A percentile compares a stretch with the other conserved stretches of the same genome.
phyloP scores from a whole-genome alignment of 2,329 filamentous ascomycete genomes.

The Dendrostoma leiphaemia region DNA sequence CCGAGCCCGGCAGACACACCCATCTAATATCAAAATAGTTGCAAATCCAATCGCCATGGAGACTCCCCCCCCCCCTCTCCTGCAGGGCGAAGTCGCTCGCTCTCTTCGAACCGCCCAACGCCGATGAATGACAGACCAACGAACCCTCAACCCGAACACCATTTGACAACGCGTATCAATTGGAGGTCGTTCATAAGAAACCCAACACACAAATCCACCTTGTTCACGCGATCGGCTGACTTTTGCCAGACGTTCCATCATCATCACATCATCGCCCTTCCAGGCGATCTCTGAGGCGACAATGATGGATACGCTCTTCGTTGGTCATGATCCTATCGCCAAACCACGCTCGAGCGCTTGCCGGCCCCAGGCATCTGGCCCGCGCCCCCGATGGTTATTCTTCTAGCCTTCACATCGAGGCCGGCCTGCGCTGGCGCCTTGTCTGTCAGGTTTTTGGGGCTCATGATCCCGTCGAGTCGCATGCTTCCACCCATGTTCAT shows the following conservation, averaged over 20 bases:
- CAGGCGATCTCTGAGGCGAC: constrained; percentile 6
- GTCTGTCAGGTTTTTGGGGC: constrained; percentile 15
- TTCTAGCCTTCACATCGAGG: constrained; percentile 31
- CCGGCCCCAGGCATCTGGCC: constrained; percentile 18
- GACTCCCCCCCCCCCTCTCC: too few species aligned
- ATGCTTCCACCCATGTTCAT: constrained; percentile 53
- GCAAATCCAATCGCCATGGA: neutral
- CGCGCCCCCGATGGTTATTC: constrained; percentile 42
- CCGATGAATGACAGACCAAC: too few species aligned
- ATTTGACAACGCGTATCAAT: too few species aligned
- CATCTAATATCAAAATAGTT: neutral
- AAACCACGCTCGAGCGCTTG: constrained; percentile 23
- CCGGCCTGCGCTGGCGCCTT: constrained; percentile 12
- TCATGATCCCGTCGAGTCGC: constrained; percentile 23
- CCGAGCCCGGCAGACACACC: neutral
- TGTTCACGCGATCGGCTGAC: too few species aligned
- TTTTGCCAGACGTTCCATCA: too few species aligned
- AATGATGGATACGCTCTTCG: constrained; percentile 16
- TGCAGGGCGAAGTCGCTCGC: too few species aligned
- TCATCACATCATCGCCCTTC: neutral
- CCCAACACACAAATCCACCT: too few species aligned
- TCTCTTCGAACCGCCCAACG: too few species aligned
- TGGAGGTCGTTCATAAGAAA: too few species aligned
- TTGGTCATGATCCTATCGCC: constrained; percentile 23
- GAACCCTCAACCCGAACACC: too few species aligned